phyloP scores from a whole-genome alignment of 2,329 filamentous ascomycete species.

The Albifimbria verrucaria region DNA sequence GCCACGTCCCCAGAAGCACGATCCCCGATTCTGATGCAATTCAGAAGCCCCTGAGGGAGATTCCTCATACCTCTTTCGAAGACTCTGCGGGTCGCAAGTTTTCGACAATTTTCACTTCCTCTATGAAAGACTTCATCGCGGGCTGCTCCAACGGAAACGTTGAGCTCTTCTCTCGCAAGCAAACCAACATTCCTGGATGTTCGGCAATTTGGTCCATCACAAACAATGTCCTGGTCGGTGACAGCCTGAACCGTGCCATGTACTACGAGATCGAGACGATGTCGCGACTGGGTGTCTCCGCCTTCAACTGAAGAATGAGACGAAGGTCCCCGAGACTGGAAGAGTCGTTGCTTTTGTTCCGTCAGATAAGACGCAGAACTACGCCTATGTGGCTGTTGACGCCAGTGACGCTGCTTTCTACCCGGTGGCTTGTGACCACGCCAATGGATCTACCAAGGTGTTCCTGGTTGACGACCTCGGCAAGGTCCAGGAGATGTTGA shows the following conservation, averaged over 20 bases:
- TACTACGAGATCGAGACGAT: conserved; percentile 32
- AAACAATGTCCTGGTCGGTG: conserved; percentile 15
- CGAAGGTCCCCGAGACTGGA: conserved; percentile 10
- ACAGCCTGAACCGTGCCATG: conserved; percentile 21
- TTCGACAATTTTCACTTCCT: conserved; percentile 15
- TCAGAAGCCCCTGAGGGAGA: no score
- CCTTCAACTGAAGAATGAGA: conserved; percentile 18
- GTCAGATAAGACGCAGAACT: conserved; percentile 4
- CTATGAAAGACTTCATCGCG: conserved; percentile 17
- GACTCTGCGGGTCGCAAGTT: conserved; percentile 15
- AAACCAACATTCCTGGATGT: conserved; percentile 13
- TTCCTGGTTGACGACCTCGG: conserved; percentile 17
- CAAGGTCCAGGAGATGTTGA: not conserved
- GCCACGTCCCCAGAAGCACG: not conserved
- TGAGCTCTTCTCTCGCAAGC: conserved; percentile 20
- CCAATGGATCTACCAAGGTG: conserved; percentile 15
- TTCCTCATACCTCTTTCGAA: conserved; percentile 12
- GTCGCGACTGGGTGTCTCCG: conserved; percentile 25
- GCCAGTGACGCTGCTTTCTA: conserved; percentile 19
- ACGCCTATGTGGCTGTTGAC: conserved; percentile 17
- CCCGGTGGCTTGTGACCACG: conserved; percentile 25
- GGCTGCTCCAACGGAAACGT: conserved; percentile 30
- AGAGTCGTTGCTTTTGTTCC: conserved; percentile 16
- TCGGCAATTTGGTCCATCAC: conserved; percentile 18
- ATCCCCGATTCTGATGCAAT: no score